Conservation (phyloP, 495 filamentous ascomycete species). For the Xeromyces bisporus region DNA sequence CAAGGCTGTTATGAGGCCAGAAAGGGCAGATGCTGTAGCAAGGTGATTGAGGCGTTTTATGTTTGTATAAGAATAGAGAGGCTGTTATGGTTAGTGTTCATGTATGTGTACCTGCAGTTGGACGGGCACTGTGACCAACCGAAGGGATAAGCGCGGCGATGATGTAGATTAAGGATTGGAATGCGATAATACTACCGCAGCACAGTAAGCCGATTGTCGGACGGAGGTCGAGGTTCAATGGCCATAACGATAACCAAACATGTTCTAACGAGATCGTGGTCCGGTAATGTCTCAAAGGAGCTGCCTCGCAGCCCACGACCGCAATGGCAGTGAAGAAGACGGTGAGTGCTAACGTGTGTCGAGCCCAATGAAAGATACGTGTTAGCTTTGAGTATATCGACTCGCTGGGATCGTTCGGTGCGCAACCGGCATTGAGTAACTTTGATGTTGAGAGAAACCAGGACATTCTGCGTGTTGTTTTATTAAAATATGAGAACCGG, state of each 20-base stretch:
- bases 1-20: slow-evolving; percentile 25
- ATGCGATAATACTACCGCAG: slow-evolving; percentile 26
- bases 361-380: slow-evolving; percentile 19
- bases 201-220: slow-evolving; percentile 27
- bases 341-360: slow-evolving; percentile 20
- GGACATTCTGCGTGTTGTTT: slow-evolving; percentile 10
- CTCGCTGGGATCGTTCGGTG: slow-evolving; percentile 22
- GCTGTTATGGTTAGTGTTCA: slow-evolving; percentile 9
- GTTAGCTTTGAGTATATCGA: slow-evolving; percentile 21
- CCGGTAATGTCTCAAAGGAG: slow-evolving; percentile 24
- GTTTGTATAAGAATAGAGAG: slow-evolving; percentile 19
- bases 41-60: slow-evolving; percentile 24
- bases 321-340: slow-evolving; percentile 19
- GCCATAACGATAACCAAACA: slow-evolving; percentile 32
- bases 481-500: background rate
- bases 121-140: slow-evolving; percentile 14
- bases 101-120: too few relatives aligned
- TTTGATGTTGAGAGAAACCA: slow-evolving; percentile 11
- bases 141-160: slow-evolving; percentile 25
- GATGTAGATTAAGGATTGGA: slow-evolving; percentile 25
- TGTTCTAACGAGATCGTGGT: slow-evolving; percentile 17
- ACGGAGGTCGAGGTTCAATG: slow-evolving; percentile 30
- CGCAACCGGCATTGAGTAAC: slow-evolving; percentile 15
- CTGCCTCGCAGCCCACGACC: slow-evolving; percentile 24
- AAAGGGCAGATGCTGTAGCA: slow-evolving; percentile 15